Evolutionary conservation across 495 filamentous ascomycete genomes (phyloP).

Genomic region (Achaetomiella virescens): DNA sequence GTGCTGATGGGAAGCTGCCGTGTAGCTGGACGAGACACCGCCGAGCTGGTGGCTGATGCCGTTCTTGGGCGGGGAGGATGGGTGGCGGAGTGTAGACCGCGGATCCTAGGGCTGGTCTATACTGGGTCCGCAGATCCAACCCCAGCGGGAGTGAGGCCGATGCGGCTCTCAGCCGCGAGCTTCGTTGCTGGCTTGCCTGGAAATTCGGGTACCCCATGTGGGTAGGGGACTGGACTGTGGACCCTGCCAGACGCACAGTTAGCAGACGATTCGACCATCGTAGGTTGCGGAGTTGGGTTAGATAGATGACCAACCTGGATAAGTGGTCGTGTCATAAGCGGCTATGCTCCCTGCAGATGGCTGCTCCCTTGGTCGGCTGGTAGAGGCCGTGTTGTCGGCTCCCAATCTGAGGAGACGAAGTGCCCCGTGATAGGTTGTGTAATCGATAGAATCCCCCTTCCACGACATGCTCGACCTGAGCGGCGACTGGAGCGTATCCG

Average conservation of each 20-base stretch:
- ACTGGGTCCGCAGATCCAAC: conserved; percentile 45
- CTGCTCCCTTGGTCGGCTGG: conserved; percentile 27
- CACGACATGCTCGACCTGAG: conserved; percentile 56
- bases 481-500: conserved; percentile 54
- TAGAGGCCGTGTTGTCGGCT: conserved; percentile 36
- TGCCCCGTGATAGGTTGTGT: conserved; percentile 41
- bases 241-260: conserved; percentile 25
- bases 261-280: not conserved
- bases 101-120: conserved; percentile 37
- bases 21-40: conserved; percentile 38
- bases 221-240: conserved; percentile 43
- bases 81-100: conserved; percentile 32
- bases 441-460: conserved; percentile 55
- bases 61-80: conserved; percentile 36
- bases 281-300: too few species aligned
- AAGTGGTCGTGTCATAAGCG: conserved; percentile 46
- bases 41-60: conserved; percentile 36
- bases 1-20: conserved; percentile 48
- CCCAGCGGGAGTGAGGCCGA: conserved; percentile 43
- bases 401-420: conserved; percentile 39
- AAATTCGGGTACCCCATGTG: conserved; percentile 41
- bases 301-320: conserved; percentile 41
- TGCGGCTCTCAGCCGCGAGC: conserved; percentile 41
- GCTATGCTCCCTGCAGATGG: conserved; percentile 25
- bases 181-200: conserved; percentile 35